These are phyloP conservation scores for Cicer cuneatum DNA, from an alignment of 306 rosid species.

Conservation along the genomic window DNA sequence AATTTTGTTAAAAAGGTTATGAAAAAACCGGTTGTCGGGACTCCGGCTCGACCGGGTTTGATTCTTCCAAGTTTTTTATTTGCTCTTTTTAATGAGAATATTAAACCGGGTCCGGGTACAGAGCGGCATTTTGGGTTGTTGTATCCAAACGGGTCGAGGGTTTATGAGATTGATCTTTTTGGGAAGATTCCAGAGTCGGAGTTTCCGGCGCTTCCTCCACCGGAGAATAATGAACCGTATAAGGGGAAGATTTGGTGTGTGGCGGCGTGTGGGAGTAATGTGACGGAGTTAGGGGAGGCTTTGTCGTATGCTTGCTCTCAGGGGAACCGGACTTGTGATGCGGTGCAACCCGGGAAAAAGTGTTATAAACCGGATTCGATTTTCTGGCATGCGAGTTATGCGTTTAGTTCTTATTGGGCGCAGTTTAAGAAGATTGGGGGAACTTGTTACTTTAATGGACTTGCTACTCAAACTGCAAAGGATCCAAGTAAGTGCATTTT, in stretches of 20 bases:
- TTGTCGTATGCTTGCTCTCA: slow-evolving; percentile 83
- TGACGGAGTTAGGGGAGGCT: slow-evolving; percentile 59
- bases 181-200: slow-evolving; percentile 58
- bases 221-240: slow-evolving; percentile 48
- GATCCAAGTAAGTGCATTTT: slow-evolving; percentile 73
- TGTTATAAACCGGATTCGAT: slow-evolving; percentile 67
- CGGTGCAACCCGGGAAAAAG: slow-evolving; percentile 55
- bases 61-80: slow-evolving; percentile 67
- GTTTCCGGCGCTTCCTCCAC: slow-evolving; percentile 58
- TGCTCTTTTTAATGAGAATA: slow-evolving; percentile 77
- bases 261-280: slow-evolving; percentile 64
- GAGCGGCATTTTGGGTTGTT: slow-evolving; percentile 84
- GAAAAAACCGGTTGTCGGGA: slow-evolving; percentile 63
- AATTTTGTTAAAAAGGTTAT: slow-evolving; percentile 64
- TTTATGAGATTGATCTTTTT: slow-evolving; percentile 68
- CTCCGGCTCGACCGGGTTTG: slow-evolving; percentile 80
- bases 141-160: slow-evolving; percentile 64
- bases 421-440: slow-evolving; percentile 71
- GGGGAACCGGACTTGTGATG: slow-evolving; percentile 75
- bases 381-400: slow-evolving; percentile 65
- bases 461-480: slow-evolving; percentile 63
- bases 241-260: slow-evolving; percentile 81
- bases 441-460: slow-evolving; percentile 75
- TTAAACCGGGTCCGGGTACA: slow-evolving; percentile 70
- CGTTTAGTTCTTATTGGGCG: slow-evolving; percentile 86